Evolutionary conservation across 495 filamentous ascomycete species (phyloP).

Genomic region (Penicillium malachiteum): DNA sequence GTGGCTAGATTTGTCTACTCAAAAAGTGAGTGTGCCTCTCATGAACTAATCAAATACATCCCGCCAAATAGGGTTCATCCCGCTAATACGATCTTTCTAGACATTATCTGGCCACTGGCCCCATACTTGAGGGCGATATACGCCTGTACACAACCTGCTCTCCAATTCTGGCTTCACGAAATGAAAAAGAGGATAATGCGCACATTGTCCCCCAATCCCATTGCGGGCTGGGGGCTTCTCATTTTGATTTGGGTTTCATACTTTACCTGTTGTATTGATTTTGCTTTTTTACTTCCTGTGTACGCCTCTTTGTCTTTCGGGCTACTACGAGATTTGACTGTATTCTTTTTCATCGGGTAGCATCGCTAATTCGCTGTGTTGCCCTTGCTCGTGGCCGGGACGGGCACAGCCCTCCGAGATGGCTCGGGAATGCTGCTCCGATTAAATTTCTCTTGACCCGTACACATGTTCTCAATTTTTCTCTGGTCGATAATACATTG

Average conservation of each 20-base stretch:
- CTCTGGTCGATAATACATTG: not conserved
- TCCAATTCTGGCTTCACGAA: no score
- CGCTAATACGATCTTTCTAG: not conserved
- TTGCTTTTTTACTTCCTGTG: not conserved
- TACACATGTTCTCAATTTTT: not conserved
- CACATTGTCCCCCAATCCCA: not conserved
- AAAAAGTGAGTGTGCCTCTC: not conserved
- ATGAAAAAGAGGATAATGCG: constrained; percentile 1
- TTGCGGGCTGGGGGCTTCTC: not conserved
- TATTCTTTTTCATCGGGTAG: not conserved
- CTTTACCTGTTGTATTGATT: not conserved
- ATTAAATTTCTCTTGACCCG: not conserved
- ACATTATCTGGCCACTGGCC: no score
- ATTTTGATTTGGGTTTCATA: not conserved
- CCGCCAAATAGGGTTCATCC: not conserved
- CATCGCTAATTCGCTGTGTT: not conserved
- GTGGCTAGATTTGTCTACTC: constrained; percentile 3
- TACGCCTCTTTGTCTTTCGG: not conserved
- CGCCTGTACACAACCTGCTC: no score
- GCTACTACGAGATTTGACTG: not conserved
- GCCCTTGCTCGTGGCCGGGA: not conserved
- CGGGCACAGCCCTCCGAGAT: no score
- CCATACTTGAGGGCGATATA: no score
- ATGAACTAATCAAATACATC: not conserved
- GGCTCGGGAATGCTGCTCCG: no score